Evolutionary conservation across 2,329 filamentous ascomycete genomes (phyloP).

Genomic region (Ceratocystiopsis sp.): DNA sequence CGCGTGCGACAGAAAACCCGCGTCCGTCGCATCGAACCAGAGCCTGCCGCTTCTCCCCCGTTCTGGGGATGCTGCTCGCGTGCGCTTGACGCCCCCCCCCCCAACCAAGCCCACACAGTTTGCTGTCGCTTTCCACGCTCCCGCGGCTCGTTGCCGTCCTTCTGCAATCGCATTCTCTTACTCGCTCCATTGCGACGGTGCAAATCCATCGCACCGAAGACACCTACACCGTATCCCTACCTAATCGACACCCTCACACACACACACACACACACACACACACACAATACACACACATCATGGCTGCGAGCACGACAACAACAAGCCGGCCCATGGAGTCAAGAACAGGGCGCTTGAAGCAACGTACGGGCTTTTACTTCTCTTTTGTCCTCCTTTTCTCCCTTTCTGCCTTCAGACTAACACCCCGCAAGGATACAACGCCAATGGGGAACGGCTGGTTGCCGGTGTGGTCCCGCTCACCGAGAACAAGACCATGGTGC

Average conservation of each 20-base stretch:
- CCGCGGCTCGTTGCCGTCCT: too few relatives aligned
- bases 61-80: too few relatives aligned
- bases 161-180: too few relatives aligned
- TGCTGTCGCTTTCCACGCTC: too few relatives aligned
- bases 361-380: conserved; percentile 36
- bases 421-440: conserved; percentile 56
- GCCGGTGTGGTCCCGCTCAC: conserved; percentile 87
- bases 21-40: too few relatives aligned
- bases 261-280: background rate
- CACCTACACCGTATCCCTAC: background rate
- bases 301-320: conserved; percentile 6
- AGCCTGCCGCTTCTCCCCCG: too few relatives aligned
- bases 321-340: conserved; percentile 49
- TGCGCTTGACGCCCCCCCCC: too few relatives aligned
- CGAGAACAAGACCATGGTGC: conserved; percentile 67
- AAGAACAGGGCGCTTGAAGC: conserved; percentile 59
- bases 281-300: too few relatives aligned
- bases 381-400: background rate
- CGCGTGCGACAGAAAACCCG: too few relatives aligned
- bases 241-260: background rate
- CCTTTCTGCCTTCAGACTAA: conserved; percentile 5
- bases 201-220: background rate
- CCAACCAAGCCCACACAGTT: too few relatives aligned
- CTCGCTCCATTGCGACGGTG: background rate
- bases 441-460: conserved; percentile 84